Evolutionary conservation across 495 filamentous ascomycete genomes (phyloP), one percentile per base, ranked within the genome.

Genomic region (Hypoxylon crocopeplum): DNA sequence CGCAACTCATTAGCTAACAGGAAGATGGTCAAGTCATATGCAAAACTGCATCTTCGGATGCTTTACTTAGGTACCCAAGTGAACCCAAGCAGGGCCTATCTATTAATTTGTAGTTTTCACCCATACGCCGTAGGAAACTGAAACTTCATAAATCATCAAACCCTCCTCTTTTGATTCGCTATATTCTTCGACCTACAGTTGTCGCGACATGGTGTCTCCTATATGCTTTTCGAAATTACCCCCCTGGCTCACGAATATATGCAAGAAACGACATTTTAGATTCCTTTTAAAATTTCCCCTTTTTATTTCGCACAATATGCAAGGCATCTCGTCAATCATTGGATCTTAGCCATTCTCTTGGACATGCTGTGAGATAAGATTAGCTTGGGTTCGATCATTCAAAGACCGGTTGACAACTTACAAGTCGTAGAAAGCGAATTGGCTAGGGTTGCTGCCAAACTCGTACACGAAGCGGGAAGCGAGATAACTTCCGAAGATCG

Each of bases 351-450:
- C 76, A 79, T 78, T 49, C 74, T 69, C 69, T 70, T 75, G 10
- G 78, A 77, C 78, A 81, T 80, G 67, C 78, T 80, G 34, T 52
- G 19, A 15, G 15, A 41, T 2, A 41, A 21, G 4, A 62, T 77
- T 74, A 77, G 72, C 34, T 36, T 19, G 4, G 15, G 0, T 13
- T 57, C 29, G 13, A 11, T 0, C 0, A 7, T 10, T 40, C n/a
- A 11, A 41, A 12, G 1, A 7, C n/a, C 1, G 34, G 17, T 13
- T 10, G 27, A 3, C 19, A 62, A 86, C 89, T 84, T 80, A 96
- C 92, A 98, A 98, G 65, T 95, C 89, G 76, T 96, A 98, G 82
- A 98, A 98, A 6, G 94, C 91, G 77, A 98, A 97, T 69, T 97
- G 95, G 79, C 87, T 93, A 3, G 94, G 92, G 60, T 82, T 84